Evolutionary conservation across 805 yeast genomes (phyloP).

Genomic region (Suhomyces prunicola): DNA sequence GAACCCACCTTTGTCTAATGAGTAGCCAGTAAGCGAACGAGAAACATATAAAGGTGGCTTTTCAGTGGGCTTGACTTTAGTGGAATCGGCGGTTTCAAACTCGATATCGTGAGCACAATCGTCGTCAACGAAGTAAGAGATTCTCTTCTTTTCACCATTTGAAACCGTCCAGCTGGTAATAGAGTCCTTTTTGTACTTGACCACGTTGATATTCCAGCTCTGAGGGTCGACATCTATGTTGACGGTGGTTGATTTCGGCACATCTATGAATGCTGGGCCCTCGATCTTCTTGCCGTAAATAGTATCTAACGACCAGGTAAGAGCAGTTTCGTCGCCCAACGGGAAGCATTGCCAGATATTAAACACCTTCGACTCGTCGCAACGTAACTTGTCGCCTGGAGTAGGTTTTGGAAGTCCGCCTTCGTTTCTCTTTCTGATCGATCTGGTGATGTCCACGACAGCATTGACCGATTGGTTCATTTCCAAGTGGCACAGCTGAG

Average conservation of each 20-base stretch:
- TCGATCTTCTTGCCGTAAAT: slow-evolving; percentile 67
- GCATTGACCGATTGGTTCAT: slow-evolving; percentile 68
- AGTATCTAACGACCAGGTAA: slow-evolving; percentile 54
- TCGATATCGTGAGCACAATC: slow-evolving; percentile 30
- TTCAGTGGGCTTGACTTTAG: slow-evolving; percentile 34
- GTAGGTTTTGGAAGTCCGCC: slow-evolving; percentile 81
- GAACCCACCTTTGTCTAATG: slow-evolving; percentile 88
- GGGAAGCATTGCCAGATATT: slow-evolving; percentile 81
- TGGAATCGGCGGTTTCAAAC: slow-evolving; percentile 46
- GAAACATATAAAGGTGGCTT: slow-evolving; percentile 70
- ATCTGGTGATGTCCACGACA: slow-evolving; percentile 67
- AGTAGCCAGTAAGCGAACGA: slow-evolving; percentile 86
- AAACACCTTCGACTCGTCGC: slow-evolving; percentile 61
- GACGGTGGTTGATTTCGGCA: slow-evolving; percentile 35
- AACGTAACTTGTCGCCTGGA: slow-evolving; percentile 64
- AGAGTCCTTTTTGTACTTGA: slow-evolving; percentile 11
- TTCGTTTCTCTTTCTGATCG: slow-evolving; percentile 53
- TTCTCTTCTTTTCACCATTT: not conserved
- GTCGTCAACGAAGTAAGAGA: slow-evolving; percentile 15
- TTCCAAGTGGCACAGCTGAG: slow-evolving; percentile 41
- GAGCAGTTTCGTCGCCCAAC: slow-evolving; percentile 45
- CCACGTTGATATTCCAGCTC: slow-evolving; percentile 46
- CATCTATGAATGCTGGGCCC: slow-evolving; percentile 63
- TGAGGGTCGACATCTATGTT: slow-evolving; percentile 42
- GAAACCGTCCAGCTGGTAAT: slow-evolving; percentile 9